These are phyloP conservation scores for Blakeslea trispora DNA, from an alignment of 371 early-diverging fungal species.

Conservation along the genomic window DNA sequence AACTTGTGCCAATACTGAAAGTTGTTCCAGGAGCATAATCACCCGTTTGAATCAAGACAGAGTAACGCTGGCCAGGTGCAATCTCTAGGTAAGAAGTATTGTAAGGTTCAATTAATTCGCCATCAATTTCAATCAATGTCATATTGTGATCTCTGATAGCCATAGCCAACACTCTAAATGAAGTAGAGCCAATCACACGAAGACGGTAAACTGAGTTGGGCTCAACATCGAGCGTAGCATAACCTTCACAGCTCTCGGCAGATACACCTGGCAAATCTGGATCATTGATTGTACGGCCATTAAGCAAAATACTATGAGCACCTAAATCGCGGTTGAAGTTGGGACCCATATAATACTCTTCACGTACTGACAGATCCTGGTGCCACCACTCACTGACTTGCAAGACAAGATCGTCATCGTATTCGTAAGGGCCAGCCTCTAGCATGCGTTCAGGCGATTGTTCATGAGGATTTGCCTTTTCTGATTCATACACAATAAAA, in stretches of 20 bases:
- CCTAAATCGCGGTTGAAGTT: constrained; percentile 28
- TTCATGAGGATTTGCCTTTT: constrained; percentile 26
- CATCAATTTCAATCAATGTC: constrained; percentile 53
- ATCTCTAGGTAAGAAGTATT: constrained; percentile 25
- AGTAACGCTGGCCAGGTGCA: constrained; percentile 35
- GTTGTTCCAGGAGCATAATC: constrained; percentile 18
- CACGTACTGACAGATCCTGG: constrained; percentile 16
- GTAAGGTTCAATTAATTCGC: constrained; percentile 28
- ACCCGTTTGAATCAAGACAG: constrained; percentile 25
- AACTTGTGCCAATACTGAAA: constrained; percentile 29
- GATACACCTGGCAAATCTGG: not conserved
- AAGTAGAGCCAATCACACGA: constrained; percentile 41
- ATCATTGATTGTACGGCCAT: constrained; percentile 38
- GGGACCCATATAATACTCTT: constrained; percentile 26
- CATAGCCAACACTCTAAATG: constrained; percentile 34
- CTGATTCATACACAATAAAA: constrained; percentile 46
- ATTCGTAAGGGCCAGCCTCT: constrained; percentile 35
- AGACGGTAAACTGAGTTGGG: constrained; percentile 40
- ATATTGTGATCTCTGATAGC: constrained; percentile 43
- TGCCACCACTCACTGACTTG: constrained; percentile 54
- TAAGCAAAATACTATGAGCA: constrained; percentile 45
- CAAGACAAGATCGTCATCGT: constrained; percentile 48
- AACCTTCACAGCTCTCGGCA: constrained; percentile 27
- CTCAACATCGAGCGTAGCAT: constrained; percentile 35
- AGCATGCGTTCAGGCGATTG: constrained; percentile 5